Evolutionary conservation across 768 basidiomycete species (phyloP), one percentile per base, ranked within the genome.

Genomic region (Cantharellus anzutake): DNA sequence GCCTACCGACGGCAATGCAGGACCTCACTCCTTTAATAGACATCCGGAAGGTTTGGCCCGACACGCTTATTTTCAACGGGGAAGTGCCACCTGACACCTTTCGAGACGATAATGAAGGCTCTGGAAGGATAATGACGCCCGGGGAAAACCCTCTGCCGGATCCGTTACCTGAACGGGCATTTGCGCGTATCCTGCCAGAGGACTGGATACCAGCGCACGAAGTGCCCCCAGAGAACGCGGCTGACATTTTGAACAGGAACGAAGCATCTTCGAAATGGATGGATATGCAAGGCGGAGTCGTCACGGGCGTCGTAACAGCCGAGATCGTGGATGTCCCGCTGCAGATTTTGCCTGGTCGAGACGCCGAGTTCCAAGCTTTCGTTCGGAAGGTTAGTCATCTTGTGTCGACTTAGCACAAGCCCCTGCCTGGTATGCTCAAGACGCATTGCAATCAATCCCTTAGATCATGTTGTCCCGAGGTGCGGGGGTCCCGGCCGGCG

Each of bases 1-100:
- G 84, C 5, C 73, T 90, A 1, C 87, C 87, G 1, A 71, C 69
- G 50, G 85, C 84, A 51, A 78, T 91, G 69, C 69, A 84, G 59
- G 71, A 80, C 50, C 81, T 88, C 20, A 76, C 71, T 4, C 76
- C 73, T 53, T 38, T 14, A 20, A 42, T 61, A 3, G 56, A 58
- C 42, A 56, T 63, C n/a, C 35, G 56, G 38, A 55, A 58, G 50
- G 77, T 88, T 37, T 73, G 84, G 60, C 86, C 87, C 0, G 87
- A 91, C 66, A 81, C 84, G 37, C 69, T 89, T 3, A 75, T 90
- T 3, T 89, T 79, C 60, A 87, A 91, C 63, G 87, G 87, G 2
- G 78, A 80, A 29, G 75, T 78, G 0, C 77, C 80, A 3, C 69
- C 73, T 0, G 42, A 51, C 2, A 63, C 66, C 4, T 41, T 61